Evolutionary conservation across 805 yeast species (phyloP).

Genomic region (Suhomyces emberorum): DNA sequence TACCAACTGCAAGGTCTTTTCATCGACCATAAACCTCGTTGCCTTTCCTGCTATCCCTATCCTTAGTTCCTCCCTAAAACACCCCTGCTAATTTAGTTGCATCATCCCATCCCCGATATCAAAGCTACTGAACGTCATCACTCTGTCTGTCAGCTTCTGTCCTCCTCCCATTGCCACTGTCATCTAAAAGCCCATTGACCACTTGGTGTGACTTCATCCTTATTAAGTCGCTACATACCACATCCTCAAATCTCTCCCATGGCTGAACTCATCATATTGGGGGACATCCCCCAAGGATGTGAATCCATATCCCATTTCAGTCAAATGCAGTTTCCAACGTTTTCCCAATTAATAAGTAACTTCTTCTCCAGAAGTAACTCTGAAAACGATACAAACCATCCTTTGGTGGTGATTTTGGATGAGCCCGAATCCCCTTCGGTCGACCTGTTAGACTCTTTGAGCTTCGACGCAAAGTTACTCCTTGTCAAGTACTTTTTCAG

Average conservation of each 20-base stretch:
- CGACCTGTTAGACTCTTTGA: conserved; percentile 20
- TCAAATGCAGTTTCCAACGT: conserved; percentile 5
- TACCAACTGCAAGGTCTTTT: neutral
- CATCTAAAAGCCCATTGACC: no score
- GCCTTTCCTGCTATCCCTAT: no score
- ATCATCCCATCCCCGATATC: no score
- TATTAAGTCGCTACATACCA: no score
- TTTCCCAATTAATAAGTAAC: conserved; percentile 17
- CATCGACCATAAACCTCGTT: neutral
- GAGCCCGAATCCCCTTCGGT: conserved; percentile 2
- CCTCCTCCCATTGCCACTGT: no score
- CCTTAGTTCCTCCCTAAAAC: no score
- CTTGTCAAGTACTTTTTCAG: conserved; percentile 35
- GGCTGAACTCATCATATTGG: conserved; percentile 17
- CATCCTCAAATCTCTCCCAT: no score
- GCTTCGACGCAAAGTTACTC: conserved; percentile 25
- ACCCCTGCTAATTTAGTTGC: no score
- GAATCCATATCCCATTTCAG: neutral
- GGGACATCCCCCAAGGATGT: conserved; percentile 1
- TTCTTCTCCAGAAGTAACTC: conserved; percentile 30
- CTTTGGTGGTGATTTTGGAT: conserved; percentile 28
- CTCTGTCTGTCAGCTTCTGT: no score
- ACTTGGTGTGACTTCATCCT: no score
- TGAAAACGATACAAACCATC: conserved; percentile 32
- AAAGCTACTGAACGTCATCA: no score